Conservation (phyloP, 164 flowering plant species). For the Umbilicus rupestris region DNA sequence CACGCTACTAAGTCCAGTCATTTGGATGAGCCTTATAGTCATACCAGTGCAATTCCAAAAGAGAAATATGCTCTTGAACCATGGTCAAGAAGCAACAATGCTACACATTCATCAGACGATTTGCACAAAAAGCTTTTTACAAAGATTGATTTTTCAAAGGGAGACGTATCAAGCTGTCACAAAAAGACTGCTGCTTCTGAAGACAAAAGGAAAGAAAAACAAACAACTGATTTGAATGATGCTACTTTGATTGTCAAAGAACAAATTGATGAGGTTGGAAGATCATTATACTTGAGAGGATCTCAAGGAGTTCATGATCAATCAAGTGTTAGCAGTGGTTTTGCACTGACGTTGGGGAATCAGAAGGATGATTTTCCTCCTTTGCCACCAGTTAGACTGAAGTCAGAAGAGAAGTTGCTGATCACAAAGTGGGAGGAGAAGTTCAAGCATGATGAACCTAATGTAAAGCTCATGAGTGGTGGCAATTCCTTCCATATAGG, state of each 20-base stretch:
- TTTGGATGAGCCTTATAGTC: constrained; percentile 22
- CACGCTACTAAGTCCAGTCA: constrained; percentile 29
- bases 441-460: constrained; percentile 53
- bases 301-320: constrained; percentile 38
- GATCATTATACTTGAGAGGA: constrained; percentile 49
- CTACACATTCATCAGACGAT: constrained; percentile 26
- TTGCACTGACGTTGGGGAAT: constrained; percentile 33
- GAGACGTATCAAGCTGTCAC: constrained; percentile 30
- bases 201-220: constrained; percentile 43
- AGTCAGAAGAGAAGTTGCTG: constrained; percentile 67
- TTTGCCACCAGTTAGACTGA: constrained; percentile 86
- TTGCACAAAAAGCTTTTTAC: constrained; percentile 57
- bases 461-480: constrained; percentile 28
- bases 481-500: constrained; percentile 64
- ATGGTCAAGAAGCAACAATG: constrained; percentile 28
- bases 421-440: constrained; percentile 68
- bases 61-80: constrained; percentile 25
- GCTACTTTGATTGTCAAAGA: constrained; percentile 45
- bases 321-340: constrained; percentile 32
- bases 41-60: constrained; percentile 18
- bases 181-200: constrained; percentile 15
- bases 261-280: constrained; percentile 74
- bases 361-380: constrained; percentile 77
- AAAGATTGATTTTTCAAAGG: constrained; percentile 55
- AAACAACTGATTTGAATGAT: constrained; percentile 29